These are phyloP conservation scores for Penicillium crystallinum DNA, from an alignment of 495 filamentous ascomycete species.

Conservation along the genomic window DNA sequence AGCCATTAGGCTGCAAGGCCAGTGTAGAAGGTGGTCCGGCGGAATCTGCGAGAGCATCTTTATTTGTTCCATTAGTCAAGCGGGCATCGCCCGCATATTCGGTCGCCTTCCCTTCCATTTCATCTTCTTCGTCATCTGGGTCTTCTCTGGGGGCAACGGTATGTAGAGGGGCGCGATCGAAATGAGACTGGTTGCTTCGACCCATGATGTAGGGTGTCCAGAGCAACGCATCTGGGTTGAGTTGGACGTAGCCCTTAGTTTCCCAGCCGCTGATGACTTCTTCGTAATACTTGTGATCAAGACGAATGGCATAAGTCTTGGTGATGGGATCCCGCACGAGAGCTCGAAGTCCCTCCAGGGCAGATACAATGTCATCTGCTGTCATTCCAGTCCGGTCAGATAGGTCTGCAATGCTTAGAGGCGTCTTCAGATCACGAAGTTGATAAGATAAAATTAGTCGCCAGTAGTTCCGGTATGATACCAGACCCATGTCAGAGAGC, in stretches of 20 bases:
- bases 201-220: conserved; percentile 99
- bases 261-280: conserved; percentile 85
- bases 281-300: conserved; percentile 75
- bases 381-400: conserved; percentile 93
- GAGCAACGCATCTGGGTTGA: conserved; percentile 74
- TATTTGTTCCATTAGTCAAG: conserved; percentile 9
- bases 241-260: conserved; percentile 74
- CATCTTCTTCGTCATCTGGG: conserved; percentile 58
- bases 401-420: conserved; percentile 71
- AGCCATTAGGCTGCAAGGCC: conserved; percentile 30
- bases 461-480: conserved; percentile 98
- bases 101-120: conserved; percentile 35
- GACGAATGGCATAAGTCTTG: conserved; percentile 77
- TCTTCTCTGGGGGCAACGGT: conserved; percentile 80
- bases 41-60: conserved; percentile 21
- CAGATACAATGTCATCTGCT: conserved; percentile 90
- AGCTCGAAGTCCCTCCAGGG: conserved; percentile 80
- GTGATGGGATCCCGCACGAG: conserved; percentile 87
- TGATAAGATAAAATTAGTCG: conserved; percentile 81
- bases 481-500: conserved; percentile 93
- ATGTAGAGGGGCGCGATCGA: conserved; percentile 77
- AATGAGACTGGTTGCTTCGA: conserved; percentile 72
- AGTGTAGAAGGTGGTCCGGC: conserved; percentile 39
- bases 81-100: conserved; percentile 32
- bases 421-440: conserved; percentile 56